A percentile compares a stretch with the other conserved stretches of the same genome.
Evolutionary conservation across 257 asterid genomes (phyloP).

Genomic region (Osmanthus fragrans): DNA sequence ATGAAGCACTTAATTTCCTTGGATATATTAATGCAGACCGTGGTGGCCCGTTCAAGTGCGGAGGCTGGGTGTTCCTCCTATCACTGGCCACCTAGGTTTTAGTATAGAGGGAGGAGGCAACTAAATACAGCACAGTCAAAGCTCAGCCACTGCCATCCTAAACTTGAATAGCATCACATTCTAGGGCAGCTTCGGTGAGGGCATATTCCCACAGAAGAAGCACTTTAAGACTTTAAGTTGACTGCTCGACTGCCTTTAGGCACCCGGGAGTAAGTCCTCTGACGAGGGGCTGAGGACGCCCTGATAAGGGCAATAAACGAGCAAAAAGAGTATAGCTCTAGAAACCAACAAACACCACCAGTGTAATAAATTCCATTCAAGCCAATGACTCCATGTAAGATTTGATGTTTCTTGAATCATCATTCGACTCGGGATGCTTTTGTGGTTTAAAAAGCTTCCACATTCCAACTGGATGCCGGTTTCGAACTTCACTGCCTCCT

Average conservation of each 20-base stretch:
- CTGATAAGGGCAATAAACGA: neutral
- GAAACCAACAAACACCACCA: neutral
- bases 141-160: too few relatives aligned
- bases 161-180: too few relatives aligned
- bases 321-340: neutral
- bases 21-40: too few relatives aligned
- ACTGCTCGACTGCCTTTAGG: neutral
- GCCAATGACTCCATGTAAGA: constrained; percentile 48
- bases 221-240: neutral
- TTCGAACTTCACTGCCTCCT: constrained; percentile 30
- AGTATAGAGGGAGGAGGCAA: too few relatives aligned
- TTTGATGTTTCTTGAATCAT: constrained; percentile 57
- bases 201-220: neutral
- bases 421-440: constrained; percentile 34
- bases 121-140: too few relatives aligned
- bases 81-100: too few relatives aligned
- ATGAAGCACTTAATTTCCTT: too few relatives aligned
- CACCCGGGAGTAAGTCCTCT: neutral
- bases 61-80: too few relatives aligned
- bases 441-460: constrained; percentile 86
- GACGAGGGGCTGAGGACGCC: neutral
- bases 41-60: too few relatives aligned
- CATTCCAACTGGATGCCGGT: constrained; percentile 68
- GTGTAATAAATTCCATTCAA: constrained; percentile 3
- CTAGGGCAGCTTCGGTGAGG: neutral